Conservation (phyloP, 805 yeast genomes). For the Candida suzukii region DNA sequence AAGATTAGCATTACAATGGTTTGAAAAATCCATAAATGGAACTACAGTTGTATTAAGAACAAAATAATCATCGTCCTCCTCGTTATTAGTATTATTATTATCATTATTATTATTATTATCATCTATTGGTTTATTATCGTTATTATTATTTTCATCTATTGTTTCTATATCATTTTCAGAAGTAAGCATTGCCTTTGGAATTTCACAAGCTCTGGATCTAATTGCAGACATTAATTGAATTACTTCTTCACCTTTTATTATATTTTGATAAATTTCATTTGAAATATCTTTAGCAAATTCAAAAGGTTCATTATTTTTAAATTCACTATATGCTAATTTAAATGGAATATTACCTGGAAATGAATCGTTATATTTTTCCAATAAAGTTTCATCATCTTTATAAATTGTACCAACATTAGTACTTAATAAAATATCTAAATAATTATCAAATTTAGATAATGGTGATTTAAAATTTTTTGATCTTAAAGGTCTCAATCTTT, state of each 20-base stretch:
- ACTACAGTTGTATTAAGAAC: conserved; percentile 49
- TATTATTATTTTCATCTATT: conserved; percentile 1
- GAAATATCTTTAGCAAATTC: conserved; percentile 10
- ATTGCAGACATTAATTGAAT: conserved; percentile 33
- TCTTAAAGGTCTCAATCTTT: conserved; percentile 1
- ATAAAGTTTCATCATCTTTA: conserved; percentile 19
- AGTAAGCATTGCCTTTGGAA: conserved; percentile 36
- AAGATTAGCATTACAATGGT: conserved; percentile 39
- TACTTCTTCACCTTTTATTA: conserved; percentile 8
- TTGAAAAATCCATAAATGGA: conserved; percentile 62
- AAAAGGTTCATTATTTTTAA: conserved; percentile 2
- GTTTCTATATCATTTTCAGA: background rate
- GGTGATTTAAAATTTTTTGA: conserved; percentile 8
- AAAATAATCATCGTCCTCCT: conserved; percentile 31
- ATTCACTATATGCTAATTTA: conserved; percentile 2
- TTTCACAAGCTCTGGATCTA: conserved; percentile 55
- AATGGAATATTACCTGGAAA: conserved; percentile 13
- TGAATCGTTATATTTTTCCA: conserved; percentile 12
- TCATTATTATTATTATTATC: conserved; percentile 14
- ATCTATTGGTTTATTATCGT: conserved; percentile 11
- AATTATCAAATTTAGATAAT: conserved; percentile 19
- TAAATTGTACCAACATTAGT: conserved; percentile 26
- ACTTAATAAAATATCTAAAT: conserved; percentile 25
- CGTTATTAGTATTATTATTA: conserved; percentile 5
- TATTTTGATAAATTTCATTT: background rate